Percentiles rank a stretch among this genome's conserved stretches.
Conservation (phyloP, 345 rosid species). For the Syzygium oleosum region DNA sequence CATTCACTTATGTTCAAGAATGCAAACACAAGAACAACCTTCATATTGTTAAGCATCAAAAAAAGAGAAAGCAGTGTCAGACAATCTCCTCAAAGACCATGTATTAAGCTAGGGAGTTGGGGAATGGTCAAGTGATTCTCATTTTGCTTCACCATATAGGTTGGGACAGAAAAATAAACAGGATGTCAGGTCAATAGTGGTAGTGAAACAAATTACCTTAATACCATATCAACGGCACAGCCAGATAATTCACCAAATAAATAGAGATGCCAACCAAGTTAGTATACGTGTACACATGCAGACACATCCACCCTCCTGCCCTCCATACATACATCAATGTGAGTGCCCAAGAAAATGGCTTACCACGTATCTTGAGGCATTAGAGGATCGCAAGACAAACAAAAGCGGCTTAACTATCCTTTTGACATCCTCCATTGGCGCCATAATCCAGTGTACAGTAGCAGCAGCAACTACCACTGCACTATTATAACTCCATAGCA, state of each 20-base stretch:
- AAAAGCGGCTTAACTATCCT: constrained; percentile 84
- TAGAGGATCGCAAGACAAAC: constrained; percentile 79
- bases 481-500: constrained; percentile 89
- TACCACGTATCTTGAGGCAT: constrained; percentile 94
- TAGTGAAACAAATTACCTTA: neutral
- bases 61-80: neutral
- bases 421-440: constrained; percentile 60
- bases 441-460: constrained; percentile 96
- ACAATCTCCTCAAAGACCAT: neutral
- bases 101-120: neutral
- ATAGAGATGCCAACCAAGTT: neutral
- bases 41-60: neutral
- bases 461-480: constrained; percentile 92
- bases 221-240: neutral
- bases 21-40: neutral
- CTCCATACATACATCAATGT: neutral
- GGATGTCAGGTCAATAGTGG: neutral
- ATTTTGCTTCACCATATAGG: neutral
- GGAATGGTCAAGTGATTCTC: neutral
- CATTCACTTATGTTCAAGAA: neutral
- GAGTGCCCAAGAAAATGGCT: neutral
- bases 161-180: neutral
- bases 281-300: neutral
- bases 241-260: neutral
- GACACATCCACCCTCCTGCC: neutral